phyloP scores from a whole-genome alignment of 2,329 filamentous ascomycete genomes.

The Emmonsiellopsis sp. region DNA sequence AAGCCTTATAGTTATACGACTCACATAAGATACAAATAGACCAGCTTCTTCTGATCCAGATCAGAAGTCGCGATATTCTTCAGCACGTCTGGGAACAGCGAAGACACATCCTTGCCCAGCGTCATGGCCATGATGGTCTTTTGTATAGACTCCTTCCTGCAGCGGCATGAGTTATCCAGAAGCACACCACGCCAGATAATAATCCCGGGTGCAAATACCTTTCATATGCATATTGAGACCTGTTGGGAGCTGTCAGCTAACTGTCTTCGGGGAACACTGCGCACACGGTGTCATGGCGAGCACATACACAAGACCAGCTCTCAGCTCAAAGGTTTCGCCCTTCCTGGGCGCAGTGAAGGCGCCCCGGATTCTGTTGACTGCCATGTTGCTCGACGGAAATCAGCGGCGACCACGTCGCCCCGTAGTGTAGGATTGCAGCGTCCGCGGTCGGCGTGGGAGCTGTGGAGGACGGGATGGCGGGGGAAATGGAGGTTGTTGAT shows the following conservation, averaged over 20 bases:
- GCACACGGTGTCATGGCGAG: background rate
- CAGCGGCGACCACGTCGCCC: slow-evolving; percentile 28
- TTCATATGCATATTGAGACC: slow-evolving; percentile 98
- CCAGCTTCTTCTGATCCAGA: slow-evolving; percentile 97
- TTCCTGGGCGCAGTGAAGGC: slow-evolving; percentile 90
- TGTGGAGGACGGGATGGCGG: background rate
- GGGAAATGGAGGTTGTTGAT: background rate
- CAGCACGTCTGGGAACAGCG: slow-evolving; percentile 90
- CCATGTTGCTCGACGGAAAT: slow-evolving; percentile 49
- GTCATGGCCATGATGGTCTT: slow-evolving; percentile 99
- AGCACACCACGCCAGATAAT: background rate
- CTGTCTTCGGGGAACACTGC: slow-evolving; percentile 7
- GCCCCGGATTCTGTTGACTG: slow-evolving; percentile 90
- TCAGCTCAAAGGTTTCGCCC: slow-evolving; percentile 95
- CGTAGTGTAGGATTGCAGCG: slow-evolving; percentile 17
- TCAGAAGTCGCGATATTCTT: slow-evolving; percentile 97
- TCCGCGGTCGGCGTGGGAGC: background rate
- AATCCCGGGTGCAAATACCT: slow-evolving; percentile 36
- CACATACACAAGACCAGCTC: slow-evolving; percentile 69
- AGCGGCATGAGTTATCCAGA: slow-evolving; percentile 19
- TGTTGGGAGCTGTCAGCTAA: slow-evolving; percentile 27
- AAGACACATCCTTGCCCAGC: slow-evolving; percentile 93
- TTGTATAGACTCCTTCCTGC: slow-evolving; percentile 90
- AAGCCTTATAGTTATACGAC: slow-evolving; percentile 20
- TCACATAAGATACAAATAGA: slow-evolving; percentile 95